Evolutionary conservation across 2,329 filamentous ascomycete species (phyloP), one percentile per base, ranked within the genome.

Genomic region (Botrytis porri): DNA sequence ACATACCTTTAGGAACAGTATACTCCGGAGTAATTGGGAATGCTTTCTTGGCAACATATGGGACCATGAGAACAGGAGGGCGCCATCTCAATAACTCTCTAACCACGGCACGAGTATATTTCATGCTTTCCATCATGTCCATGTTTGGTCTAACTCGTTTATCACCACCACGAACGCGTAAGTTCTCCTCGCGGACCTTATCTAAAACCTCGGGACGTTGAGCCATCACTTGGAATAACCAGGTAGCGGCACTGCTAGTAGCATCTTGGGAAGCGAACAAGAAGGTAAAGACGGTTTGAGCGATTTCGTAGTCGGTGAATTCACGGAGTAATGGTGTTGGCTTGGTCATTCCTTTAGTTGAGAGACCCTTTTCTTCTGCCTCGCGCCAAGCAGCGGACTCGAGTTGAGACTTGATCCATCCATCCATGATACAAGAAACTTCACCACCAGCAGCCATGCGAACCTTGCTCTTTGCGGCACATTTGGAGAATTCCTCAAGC

Each of bases 201-300:
- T 95, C 93, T 71, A 98, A 87, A 71, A 97, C 87, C 74, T 98
- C 95, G n/a, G 95, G 95, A 76, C 94, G 92, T 84, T 98, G 94
- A 64, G 96, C 95, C 85, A 94, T 91, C 80, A 94, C 88, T 85
- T 99, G 96, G 87, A 98, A 97, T 76, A 98, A 85, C 94, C 96
- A 98, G 70, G 95, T 98, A 79, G 89, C 90, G 75, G 96, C 95
- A 80, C 93, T 97, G 84, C 92, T 96, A 75, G 96, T 98, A 77
- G 96, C 96, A 82, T 99, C 96, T 84, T 98, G 96, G 5, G 95
- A 98, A 75, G 96, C 95, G 83, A 98, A 98, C 75, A 98, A 87
- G 86, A 98, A 97, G 67, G 95, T 97, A 85, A 98, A 97, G 80
- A 98, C 82, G 37, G 95, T 98, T 86, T 96, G 93, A 73, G 93